phyloP scores from a whole-genome alignment of 169 alveolate genomes.

The Babesia caballi region DNA sequence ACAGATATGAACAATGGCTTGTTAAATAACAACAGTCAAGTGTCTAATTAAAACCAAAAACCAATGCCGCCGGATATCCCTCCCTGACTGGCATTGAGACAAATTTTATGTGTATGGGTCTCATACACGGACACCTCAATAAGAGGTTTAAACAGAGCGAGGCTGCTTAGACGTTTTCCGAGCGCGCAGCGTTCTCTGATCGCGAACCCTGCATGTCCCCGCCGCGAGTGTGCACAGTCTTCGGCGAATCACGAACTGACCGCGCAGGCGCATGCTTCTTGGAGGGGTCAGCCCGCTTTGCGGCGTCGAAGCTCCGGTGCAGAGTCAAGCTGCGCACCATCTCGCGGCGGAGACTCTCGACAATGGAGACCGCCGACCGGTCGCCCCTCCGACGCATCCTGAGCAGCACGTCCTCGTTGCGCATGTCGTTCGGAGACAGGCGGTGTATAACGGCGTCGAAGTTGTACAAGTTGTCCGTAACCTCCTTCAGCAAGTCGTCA shows the following conservation, averaged over 20 bases:
- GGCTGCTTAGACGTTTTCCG: too few species aligned
- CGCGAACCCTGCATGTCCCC: too few species aligned
- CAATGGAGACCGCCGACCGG: background rate
- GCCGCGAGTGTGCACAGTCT: too few species aligned
- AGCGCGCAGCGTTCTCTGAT: too few species aligned
- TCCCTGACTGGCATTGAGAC: too few species aligned
- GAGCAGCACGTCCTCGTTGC: conserved; percentile 27
- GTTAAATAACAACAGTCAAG: too few species aligned
- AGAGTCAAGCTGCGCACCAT: background rate
- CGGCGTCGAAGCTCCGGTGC: background rate
- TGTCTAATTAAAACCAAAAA: too few species aligned
- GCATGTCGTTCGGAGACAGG: conserved; percentile 42
- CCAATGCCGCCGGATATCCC: too few species aligned
- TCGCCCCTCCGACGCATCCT: background rate
- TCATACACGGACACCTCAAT: too few species aligned
- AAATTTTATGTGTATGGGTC: too few species aligned
- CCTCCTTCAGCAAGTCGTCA: conserved; percentile 29
- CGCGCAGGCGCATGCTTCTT: background rate
- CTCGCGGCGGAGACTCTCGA: background rate
- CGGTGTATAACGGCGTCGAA: background rate
- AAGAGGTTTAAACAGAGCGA: too few species aligned
- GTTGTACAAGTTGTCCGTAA: conserved; percentile 31
- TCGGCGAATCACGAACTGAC: background rate
- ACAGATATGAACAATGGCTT: too few species aligned
- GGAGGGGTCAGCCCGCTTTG: background rate